Evolutionary conservation across 345 rosid species (phyloP).

Genomic region (Erucastrum elatum): DNA sequence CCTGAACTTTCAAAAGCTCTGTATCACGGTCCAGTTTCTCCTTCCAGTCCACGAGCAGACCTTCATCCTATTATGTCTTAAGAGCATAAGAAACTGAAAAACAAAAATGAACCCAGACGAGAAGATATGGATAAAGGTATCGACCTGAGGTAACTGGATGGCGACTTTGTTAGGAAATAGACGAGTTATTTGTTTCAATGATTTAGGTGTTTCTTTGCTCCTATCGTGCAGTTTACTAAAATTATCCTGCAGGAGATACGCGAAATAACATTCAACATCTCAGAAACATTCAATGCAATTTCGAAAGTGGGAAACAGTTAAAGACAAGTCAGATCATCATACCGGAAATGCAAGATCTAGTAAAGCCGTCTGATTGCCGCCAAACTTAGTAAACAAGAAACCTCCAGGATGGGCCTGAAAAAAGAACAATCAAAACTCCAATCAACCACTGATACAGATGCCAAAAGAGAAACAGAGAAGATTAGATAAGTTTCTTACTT

Average conservation of each 20-base stretch:
- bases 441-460: neutral
- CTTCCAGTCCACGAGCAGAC: conserved; percentile 89
- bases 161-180: conserved; percentile 93
- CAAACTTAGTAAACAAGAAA: conserved; percentile 87
- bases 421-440: conserved; percentile 5
- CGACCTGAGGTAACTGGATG: conserved; percentile 94
- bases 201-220: conserved; percentile 83
- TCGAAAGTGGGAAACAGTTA: neutral
- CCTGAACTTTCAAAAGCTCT: conserved; percentile 80
- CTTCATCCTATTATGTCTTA: conserved; percentile 64
- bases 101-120: neutral
- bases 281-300: neutral
- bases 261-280: conserved; percentile 3
- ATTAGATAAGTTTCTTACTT: conserved; percentile 47
- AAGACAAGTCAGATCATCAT: conserved; percentile 31
- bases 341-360: conserved; percentile 95
- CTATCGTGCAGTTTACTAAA: conserved; percentile 83
- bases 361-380: conserved; percentile 86
- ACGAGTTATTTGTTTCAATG: conserved; percentile 81
- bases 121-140: conserved; percentile 9
- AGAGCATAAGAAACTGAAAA: conserved; percentile 23
- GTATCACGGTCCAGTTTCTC: conserved; percentile 86
- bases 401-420: conserved; percentile 90
- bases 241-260: conserved; percentile 64
- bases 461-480: conserved; percentile 4